Conservation (phyloP, 2,329 filamentous ascomycete species). For the Claviceps humidiphila region DNA sequence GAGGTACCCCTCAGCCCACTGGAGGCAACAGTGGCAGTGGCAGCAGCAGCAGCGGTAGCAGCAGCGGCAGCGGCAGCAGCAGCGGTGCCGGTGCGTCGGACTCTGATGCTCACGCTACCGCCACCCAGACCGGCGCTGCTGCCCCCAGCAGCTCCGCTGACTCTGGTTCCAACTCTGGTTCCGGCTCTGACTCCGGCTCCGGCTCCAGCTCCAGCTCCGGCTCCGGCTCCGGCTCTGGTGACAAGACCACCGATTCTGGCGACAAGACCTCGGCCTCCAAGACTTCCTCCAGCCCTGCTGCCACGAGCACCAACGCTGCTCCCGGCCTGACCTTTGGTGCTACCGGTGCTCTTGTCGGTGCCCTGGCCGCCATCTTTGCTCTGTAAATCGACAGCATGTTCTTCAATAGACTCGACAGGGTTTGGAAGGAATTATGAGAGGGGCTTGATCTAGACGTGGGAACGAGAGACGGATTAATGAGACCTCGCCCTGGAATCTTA, state of each 20-base stretch:
- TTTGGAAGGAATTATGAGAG: too few species aligned
- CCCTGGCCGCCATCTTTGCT: slow-evolving; percentile 36
- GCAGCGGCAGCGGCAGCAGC: slow-evolving; percentile 5
- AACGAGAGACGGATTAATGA: neutral
- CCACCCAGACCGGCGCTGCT: slow-evolving; percentile 7
- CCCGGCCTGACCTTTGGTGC: slow-evolving; percentile 13
- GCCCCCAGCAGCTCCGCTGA: slow-evolving; percentile 13
- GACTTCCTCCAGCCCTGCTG: neutral
- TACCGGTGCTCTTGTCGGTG: slow-evolving; percentile 32
- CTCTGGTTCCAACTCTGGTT: slow-evolving; percentile 13
- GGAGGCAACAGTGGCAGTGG: slow-evolving; percentile 9
- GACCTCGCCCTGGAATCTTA: neutral
- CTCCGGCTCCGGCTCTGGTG: neutral
- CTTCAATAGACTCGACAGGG: neutral
- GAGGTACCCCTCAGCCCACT: slow-evolving; percentile 26
- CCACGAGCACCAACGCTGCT: neutral
- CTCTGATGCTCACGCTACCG: slow-evolving; percentile 10
- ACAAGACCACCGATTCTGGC: slow-evolving; percentile 7
- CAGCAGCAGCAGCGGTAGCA: slow-evolving; percentile 1
- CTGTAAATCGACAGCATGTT: slow-evolving; percentile 24
- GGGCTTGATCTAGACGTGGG: neutral
- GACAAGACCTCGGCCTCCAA: slow-evolving; percentile 13
- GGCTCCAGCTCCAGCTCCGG: slow-evolving; percentile 7
- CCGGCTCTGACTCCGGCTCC: slow-evolving; percentile 13
- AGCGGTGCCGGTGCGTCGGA: slow-evolving; percentile 7